These are phyloP conservation scores for Tripterygium wilfordii DNA, from an alignment of 177 flowering plant genomes.

Conservation along the genomic window DNA sequence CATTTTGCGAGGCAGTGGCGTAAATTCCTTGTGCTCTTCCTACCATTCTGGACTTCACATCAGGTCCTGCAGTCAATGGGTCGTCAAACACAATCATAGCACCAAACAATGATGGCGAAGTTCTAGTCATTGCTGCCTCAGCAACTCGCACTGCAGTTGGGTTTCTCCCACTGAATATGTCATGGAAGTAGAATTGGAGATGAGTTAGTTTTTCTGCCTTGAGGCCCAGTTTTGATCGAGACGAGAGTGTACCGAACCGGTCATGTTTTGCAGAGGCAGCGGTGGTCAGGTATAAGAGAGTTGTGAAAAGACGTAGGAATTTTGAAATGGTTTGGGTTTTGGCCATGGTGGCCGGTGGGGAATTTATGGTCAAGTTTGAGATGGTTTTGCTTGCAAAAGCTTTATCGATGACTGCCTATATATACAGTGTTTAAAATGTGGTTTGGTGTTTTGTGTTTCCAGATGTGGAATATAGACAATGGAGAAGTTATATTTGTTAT, in stretches of 20 bases:
- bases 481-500: too few species aligned
- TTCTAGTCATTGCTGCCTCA: slow-evolving; percentile 14
- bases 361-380: too few species aligned
- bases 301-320: not conserved
- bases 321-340: slow-evolving; percentile 6
- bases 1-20: slow-evolving; percentile 15
- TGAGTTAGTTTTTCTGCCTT: slow-evolving; percentile 28
- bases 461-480: too few species aligned
- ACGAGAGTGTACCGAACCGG: not conserved
- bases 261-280: not conserved
- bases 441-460: too few species aligned
- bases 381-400: too few species aligned
- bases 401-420: too few species aligned
- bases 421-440: too few species aligned
- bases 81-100: slow-evolving; percentile 23
- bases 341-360: too few species aligned
- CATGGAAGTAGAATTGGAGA: slow-evolving; percentile 41
- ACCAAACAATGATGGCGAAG: slow-evolving; percentile 18
- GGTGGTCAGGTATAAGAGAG: too few species aligned
- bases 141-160: slow-evolving; percentile 30
- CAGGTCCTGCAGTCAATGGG: slow-evolving; percentile 25
- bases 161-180: slow-evolving; percentile 21
- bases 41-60: slow-evolving; percentile 18
- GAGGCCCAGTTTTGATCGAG: slow-evolving; percentile 9
- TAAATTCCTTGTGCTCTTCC: slow-evolving; percentile 41